phyloP scores from a whole-genome alignment of 441 rosid genomes.

The Metrosideros polymorpha region DNA sequence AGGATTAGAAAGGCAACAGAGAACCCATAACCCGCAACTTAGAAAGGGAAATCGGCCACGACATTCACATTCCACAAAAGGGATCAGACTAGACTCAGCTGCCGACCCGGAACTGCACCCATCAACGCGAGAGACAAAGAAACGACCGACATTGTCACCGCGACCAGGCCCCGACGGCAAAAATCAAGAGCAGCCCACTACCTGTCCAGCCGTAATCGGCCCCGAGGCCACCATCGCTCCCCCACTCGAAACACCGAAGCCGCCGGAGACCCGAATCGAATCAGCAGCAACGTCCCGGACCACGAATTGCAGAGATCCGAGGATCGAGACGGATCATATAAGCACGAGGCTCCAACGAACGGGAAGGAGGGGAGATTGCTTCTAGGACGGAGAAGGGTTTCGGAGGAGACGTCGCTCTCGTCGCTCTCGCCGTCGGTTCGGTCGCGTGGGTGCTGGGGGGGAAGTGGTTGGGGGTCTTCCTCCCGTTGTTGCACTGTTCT shows the following conservation, averaged over 20 bases:
- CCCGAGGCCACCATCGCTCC: conserved; percentile 38
- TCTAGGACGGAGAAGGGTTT: conserved; percentile 50
- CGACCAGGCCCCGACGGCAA: neutral
- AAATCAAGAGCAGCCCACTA: conserved; percentile 1
- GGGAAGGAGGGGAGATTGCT: conserved; percentile 37
- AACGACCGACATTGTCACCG: neutral
- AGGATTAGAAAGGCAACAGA: neutral
- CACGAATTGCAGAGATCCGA: neutral
- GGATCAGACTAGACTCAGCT: neutral
- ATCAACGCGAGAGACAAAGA: neutral
- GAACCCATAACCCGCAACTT: neutral
- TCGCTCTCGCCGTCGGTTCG: neutral
- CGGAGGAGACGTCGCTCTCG: conserved; percentile 61
- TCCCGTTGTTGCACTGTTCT: neutral
- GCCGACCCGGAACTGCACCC: neutral
- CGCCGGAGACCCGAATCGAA: neutral
- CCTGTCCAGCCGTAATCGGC: conserved; percentile 90
- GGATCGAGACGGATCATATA: neutral
- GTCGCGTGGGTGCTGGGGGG: neutral
- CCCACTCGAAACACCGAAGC: conserved; percentile 15
- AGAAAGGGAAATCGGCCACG: neutral
- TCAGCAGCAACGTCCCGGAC: neutral
- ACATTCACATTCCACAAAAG: neutral
- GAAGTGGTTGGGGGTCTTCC: neutral
- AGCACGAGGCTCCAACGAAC: neutral